Base-by-base conservation (phyloP, 169 alveolate genomes). In the Plasmodium chabaudi region DNA sequence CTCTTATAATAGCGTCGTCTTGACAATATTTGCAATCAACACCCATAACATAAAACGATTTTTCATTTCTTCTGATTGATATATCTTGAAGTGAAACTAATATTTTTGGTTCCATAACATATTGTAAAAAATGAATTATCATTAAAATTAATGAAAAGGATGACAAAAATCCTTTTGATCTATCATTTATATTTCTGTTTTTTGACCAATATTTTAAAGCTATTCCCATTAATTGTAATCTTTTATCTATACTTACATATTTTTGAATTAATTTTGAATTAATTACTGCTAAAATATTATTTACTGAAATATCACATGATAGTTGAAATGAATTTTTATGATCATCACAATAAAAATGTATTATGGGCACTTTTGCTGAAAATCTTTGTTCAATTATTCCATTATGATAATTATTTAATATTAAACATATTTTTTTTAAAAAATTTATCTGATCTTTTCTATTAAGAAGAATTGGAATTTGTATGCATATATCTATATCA, bases 181-280 rank as follows among this genome's bases (percentile, higher is more conserved):
- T 53, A 88, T 95, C 95, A 70, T 94, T 94, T 5, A 95, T 73
- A 60, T 92, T 94, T 77, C 93, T 93, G 19, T 47, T 46, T 67
- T 92, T 89, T 17, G 97, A 95, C 97, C 97, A 95, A 27, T 71
- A 44, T 91, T 95, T 95, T 23, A 95, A 84, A 0, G 93, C 95
- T 65, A 95, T 88, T 15, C 94, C 94, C 79, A 95, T 61, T 49
- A 63, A 47, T 64, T 89, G 90, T 12, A 95, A 94, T 87, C 97
- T 93, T 64, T 77, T 90, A 71, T 95, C 97, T 73, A 92, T 87
- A 25, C 94, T 88, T 17, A 93, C 95, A 65, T 95, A 95, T 55
- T 91, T 92, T 56, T 94, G 94, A 49, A 95, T 55, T 19, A 95
- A 91, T 49, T 91, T 89, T 10, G 97, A 93, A 65, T 95, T 95